Conservation (phyloP, 768 basidiomycete genomes). For the Pleurotus cornucopiae region DNA sequence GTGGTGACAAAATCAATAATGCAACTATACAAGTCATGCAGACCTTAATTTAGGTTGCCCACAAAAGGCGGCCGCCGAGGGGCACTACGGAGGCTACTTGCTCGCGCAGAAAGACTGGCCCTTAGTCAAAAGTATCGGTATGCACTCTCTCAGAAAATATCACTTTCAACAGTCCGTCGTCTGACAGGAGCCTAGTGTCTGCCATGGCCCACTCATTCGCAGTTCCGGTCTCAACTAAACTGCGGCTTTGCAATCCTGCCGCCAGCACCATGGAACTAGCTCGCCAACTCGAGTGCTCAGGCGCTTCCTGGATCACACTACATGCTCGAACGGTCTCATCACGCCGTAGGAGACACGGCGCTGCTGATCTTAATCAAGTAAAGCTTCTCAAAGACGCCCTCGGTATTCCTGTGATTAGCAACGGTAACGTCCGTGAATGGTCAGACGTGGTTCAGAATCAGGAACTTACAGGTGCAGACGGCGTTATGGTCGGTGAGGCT, state of each 20-base stretch:
- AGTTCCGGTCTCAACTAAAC: conserved; percentile 64
- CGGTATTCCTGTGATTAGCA: conserved; percentile 62
- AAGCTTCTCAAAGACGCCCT: conserved; percentile 48
- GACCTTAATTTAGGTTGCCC: conserved; percentile 84
- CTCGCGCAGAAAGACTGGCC: conserved; percentile 72
- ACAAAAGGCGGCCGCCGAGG: conserved; percentile 61
- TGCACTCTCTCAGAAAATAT: conserved; percentile 7
- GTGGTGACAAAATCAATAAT: conserved; percentile 3
- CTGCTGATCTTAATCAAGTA: conserved; percentile 63
- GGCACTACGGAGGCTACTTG: conserved; percentile 75
- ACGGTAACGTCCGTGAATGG: conserved; percentile 70
- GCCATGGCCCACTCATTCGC: conserved; percentile 58
- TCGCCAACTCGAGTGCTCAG: conserved; percentile 54
- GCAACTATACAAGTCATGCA: conserved; percentile 22
- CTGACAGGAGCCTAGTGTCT: conserved; percentile 40
- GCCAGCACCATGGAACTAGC: conserved; percentile 53
- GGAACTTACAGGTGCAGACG: conserved; percentile 58
- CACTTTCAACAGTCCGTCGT: background rate
- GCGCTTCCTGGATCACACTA: conserved; percentile 67
- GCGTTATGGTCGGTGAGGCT: conserved; percentile 80
- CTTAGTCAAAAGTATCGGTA: conserved; percentile 61
- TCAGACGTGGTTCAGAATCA: conserved; percentile 53
- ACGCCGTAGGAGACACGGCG: conserved; percentile 63
- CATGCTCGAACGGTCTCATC: conserved; percentile 74
- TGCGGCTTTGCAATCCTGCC: conserved; percentile 53